Conservation (phyloP, 2,329 filamentous ascomycete genomes). For the Tolypocladium sp. region DNA sequence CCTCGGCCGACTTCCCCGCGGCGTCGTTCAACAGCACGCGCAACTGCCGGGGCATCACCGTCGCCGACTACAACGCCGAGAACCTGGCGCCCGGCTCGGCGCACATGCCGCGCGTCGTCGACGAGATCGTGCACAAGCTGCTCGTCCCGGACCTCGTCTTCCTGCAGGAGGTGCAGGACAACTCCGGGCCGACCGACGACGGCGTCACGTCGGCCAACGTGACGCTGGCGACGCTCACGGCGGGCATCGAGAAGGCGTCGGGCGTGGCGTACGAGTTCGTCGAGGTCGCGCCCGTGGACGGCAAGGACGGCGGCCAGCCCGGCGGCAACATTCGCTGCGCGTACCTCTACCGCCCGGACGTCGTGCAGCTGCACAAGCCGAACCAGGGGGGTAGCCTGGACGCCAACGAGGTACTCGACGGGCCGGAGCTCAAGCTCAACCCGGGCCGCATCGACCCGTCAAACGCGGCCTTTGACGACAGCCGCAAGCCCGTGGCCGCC, state of each 20-base stretch:
- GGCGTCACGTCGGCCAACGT: slow-evolving; percentile 45
- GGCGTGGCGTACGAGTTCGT: slow-evolving; percentile 50
- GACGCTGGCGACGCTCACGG: slow-evolving; percentile 47
- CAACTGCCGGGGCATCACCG: slow-evolving; percentile 50
- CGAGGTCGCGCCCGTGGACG: slow-evolving; percentile 49
- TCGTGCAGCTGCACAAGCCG: slow-evolving; percentile 49
- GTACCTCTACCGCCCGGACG: slow-evolving; percentile 57
- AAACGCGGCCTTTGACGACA: slow-evolving; percentile 49
- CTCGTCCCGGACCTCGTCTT: slow-evolving; percentile 57
- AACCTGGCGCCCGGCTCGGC: slow-evolving; percentile 51
- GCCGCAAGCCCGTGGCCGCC: slow-evolving; percentile 59
- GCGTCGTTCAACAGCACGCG: slow-evolving; percentile 44
- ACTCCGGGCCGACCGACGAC: slow-evolving; percentile 52
- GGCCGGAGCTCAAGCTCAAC: slow-evolving; percentile 54
- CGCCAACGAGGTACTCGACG: slow-evolving; percentile 45
- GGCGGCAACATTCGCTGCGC: slow-evolving; percentile 65
- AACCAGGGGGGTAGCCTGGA: slow-evolving; percentile 46
- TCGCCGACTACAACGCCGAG: slow-evolving; percentile 62
- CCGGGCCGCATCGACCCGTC: slow-evolving; percentile 58
- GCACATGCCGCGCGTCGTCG: slow-evolving; percentile 48
- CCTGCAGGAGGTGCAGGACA: slow-evolving; percentile 63
- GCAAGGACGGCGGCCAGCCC: slow-evolving; percentile 55
- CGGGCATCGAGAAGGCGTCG: slow-evolving; percentile 38
- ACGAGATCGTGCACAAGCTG: slow-evolving; percentile 56
- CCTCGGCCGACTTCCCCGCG: slow-evolving; percentile 36